Evolutionary conservation across 2,329 filamentous ascomycete genomes (phyloP), one percentile per base, ranked within the genome.

Genomic region (Phaeophleospora eucalypticola): DNA sequence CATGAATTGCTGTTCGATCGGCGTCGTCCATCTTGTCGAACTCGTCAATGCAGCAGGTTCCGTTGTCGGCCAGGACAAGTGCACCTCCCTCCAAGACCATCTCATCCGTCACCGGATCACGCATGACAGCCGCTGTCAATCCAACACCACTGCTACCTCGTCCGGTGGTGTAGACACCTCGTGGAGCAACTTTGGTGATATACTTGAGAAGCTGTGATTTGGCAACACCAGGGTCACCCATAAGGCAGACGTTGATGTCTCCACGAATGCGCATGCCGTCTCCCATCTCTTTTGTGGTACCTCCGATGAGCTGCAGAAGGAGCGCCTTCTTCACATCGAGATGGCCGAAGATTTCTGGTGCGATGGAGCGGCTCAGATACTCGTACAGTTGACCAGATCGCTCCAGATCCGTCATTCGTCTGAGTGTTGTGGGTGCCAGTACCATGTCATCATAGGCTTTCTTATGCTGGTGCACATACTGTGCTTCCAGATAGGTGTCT

Each of bases 171-270:
- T 90, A 90, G 10, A 90, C 84, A 60, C 89, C 90, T 53, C 93
- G 87, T 52, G 93, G 93, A 1, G 93, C 91, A 21, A 98, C 93
- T 73, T 98, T 97, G 56, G 89, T 89, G 65, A 98, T 97, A 68
- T 98, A 98, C 72, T 96, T 97, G 57, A 98, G 79, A 57, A 98
- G 75, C 74, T 98, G 93, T 32, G 93, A 98, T 74, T 98, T 98
- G 73, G 93, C 93, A 65, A 98, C 93, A 88, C 93, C 93, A 66
- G 93, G 93, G 64, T 98, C 93, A 78, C 93, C 93, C 93, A 98
- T 98, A 63, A 98, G 74, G 68, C 93, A 97, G 53, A 98, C 85
- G 71, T 98, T 98, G 75, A 98, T 95, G 65, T 98, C 93, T 61
- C 93, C 93, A 78, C 93, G 89, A 66, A 98, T 98, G 62, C 89